These are phyloP conservation scores for Talaromyces pinophilus DNA, from an alignment of 2,329 filamentous ascomycete species.

Conservation along the genomic window DNA sequence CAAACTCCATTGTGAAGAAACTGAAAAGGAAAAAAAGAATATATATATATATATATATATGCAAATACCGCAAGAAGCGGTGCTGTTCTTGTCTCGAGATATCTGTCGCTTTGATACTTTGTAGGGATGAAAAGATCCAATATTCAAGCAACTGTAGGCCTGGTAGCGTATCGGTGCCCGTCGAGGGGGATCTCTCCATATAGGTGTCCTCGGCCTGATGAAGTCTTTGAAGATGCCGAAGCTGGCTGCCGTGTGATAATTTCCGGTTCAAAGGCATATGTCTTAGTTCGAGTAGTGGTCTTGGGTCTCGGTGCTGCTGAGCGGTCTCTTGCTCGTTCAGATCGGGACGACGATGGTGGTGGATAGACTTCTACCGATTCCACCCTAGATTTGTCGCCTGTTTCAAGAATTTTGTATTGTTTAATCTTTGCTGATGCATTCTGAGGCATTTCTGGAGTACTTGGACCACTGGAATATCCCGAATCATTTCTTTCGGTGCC, in stretches of 20 bases:
- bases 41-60: not conserved
- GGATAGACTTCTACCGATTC: slow-evolving; percentile 35
- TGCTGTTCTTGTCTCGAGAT: not conserved
- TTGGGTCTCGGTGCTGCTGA: slow-evolving; percentile 29
- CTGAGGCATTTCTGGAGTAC: slow-evolving; percentile 43
- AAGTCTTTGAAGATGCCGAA: slow-evolving; percentile 28
- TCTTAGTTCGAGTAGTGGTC: slow-evolving; percentile 31
- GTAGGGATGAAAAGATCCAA: not conserved
- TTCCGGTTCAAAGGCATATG: slow-evolving; percentile 32
- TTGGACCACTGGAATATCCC: slow-evolving; percentile 47
- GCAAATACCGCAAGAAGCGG: slow-evolving; percentile 11
- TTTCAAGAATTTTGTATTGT: slow-evolving; percentile 37
- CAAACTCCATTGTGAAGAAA: slow-evolving; percentile 1
- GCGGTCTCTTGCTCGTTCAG: slow-evolving; percentile 21
- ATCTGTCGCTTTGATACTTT: slow-evolving; percentile 20
- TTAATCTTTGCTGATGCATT: slow-evolving; percentile 35
- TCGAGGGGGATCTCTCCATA: slow-evolving; percentile 34
- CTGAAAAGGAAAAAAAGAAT: too few species aligned
- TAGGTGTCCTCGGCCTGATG: slow-evolving; percentile 24
- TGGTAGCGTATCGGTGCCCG: slow-evolving; percentile 15
- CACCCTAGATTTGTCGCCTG: slow-evolving; percentile 32
- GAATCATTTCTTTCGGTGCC: slow-evolving; percentile 44
- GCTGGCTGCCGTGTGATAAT: slow-evolving; percentile 30
- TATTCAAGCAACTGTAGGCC: slow-evolving; percentile 24
- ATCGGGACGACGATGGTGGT: slow-evolving; percentile 31